Base-by-base conservation (phyloP, 140 eudicot species). In the Erigeron philadelphicus region DNA sequence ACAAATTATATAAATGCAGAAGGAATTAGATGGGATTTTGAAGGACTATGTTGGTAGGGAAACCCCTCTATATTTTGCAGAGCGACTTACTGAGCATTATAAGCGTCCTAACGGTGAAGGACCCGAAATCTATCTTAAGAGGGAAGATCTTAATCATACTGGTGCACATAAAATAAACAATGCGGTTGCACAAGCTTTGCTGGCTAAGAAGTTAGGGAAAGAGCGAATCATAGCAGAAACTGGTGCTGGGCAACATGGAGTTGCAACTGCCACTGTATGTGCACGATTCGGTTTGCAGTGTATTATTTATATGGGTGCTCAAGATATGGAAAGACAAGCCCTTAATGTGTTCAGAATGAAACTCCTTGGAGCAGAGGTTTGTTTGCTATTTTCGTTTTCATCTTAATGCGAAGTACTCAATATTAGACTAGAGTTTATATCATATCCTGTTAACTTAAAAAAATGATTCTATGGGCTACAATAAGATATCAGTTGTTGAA, bases 231-330 rank as follows among this genome's bases (percentile, higher is more conserved):
- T 89, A 73, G 96, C 96, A 46, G 96, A 89, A 79, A 89, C 95
- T 50, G 95, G 96, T 63, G 95, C 95, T 60, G 96, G 96, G 42
- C 95, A 89, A 70, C 95, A 89, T 67, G 95, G 96, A 44, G 95
- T 89, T 64, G 96, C 95, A 44, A 86, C 96, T 0, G 95, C 96
- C 44, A 89, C 96, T 42, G 96, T 89, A 16, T 89, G 96, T 76
- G 96, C 96, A 11, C 81, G 96, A 25, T 86, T 89, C 77, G 96
- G 96, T 0, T 81, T 86, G 84, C 47, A 81, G 17, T 86, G 96
- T 63, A 74, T 86, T 25, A 81, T 86, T 55, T 89, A 89, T 61
- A 89, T 86, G 96, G 95, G 95, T 72, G 96, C 96, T 76, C 91
- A 86, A 67, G 91, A 89, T 76, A 86, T 89, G 95, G 95, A 89